Base-by-base conservation (phyloP, 2,329 filamentous ascomycete genomes). In the Lachnellula cervina region DNA sequence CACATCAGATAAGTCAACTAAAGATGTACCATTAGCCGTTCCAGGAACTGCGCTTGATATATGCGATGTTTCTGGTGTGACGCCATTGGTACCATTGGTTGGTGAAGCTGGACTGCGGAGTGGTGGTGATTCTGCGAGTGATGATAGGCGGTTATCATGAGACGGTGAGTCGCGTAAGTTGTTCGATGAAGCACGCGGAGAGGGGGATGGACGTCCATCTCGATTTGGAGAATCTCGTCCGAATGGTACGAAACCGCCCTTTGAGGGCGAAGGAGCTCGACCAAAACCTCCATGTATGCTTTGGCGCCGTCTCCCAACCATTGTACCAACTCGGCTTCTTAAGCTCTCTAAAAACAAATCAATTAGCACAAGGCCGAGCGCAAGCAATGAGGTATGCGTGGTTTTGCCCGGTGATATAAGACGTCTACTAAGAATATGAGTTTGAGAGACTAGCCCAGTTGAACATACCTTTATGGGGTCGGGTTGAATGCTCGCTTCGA, bases 281-380 rank as follows among this genome's bases (percentile, higher is more conserved):
- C 56, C 75, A 81, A 68, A 80, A 71, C 85, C 75, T 59, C 78
- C 78, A 71, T 89, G 77, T 54, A 88, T 76, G 69, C 85, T 89
- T 69, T 88, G 84, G 40, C 86, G 77, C 57, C 84, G 75, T 21
- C 84, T 78, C 28, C 82, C 80, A 45, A 89, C 78, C 75, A 89
- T 86, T 13, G 86, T 89, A 16, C 87, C 86, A 52, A 90, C 78
- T 54, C 85, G 80, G 64, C 81, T 82, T 47, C 84, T 80, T 83
- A 54, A 80, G 81, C 64, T 83, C 81, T 71, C 61, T 54, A 37
- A 51, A 21, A 3, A 48, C 66, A n/a, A n/a, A n/a, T 71, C 56
- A 72, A 68, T 63, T 19, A 55, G 50, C 17, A 51, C 21, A 45
- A 50, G 42, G 66, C 61, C 54, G 16, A 19, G 38, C 28, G 28